phyloP scores from a whole-genome alignment of 306 rosid species.

The Begonia masoniana region DNA sequence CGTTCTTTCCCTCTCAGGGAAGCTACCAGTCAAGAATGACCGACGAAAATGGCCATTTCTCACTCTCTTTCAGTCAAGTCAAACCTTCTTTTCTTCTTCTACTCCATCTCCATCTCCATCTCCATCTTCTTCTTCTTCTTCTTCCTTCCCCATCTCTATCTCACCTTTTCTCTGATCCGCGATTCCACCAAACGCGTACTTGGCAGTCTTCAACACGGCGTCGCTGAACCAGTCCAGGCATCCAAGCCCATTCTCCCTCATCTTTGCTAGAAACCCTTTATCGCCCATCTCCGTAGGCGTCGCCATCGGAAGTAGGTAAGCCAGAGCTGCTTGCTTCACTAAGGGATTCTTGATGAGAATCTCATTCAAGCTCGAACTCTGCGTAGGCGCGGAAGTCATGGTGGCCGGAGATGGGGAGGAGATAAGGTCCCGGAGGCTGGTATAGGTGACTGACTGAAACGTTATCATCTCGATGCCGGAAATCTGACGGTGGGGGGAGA shows the following conservation, averaged over 20 bases:
- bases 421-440: conserved; percentile 46
- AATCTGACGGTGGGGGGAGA: conserved; percentile 3
- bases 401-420: conserved; percentile 11
- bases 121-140: conserved; percentile 5
- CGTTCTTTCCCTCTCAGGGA: no score
- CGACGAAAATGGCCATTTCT: no score
- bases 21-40: no score
- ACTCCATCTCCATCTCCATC: not conserved
- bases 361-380: conserved; percentile 31
- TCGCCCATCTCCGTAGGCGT: conserved; percentile 5
- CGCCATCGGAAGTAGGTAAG: conserved; percentile 54
- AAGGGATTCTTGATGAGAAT: conserved; percentile 51
- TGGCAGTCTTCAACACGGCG: conserved; percentile 9
- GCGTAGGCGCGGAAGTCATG: conserved; percentile 7
- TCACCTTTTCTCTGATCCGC: conserved; percentile 9
- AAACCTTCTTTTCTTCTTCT: not conserved
- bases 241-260: conserved; percentile 17
- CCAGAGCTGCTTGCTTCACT: conserved; percentile 54
- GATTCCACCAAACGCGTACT: not conserved
- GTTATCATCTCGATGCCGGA: conserved; percentile 26
- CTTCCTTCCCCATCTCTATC: not conserved
- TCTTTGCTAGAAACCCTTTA: conserved; percentile 5
- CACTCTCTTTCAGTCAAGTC: conserved; percentile 16
- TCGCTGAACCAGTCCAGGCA: conserved; percentile 25
- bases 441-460: conserved; percentile 19